phyloP scores from a whole-genome alignment of 768 basidiomycete genomes.

The Brasilioporus rufonigricans region DNA sequence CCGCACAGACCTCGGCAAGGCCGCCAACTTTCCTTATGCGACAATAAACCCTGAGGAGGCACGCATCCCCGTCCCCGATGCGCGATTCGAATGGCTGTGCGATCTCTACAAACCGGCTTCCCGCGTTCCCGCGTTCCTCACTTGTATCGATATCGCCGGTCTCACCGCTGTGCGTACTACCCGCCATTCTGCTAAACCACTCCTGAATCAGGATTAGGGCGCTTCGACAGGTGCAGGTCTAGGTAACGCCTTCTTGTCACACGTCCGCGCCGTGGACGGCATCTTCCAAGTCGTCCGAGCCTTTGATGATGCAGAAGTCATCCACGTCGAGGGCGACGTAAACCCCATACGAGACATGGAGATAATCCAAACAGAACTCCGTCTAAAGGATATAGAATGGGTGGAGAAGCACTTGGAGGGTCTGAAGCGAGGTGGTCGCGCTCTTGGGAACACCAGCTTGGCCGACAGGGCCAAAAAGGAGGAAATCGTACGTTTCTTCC shows the following conservation, averaged over 20 bases:
- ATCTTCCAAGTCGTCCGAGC: constrained; percentile 98
- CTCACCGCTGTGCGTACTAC: constrained; percentile 73
- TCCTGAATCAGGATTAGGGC: constrained; percentile 48
- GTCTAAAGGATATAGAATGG: constrained; percentile 99
- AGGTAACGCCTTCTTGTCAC: constrained; percentile 95
- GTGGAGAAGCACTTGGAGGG: constrained; percentile 85
- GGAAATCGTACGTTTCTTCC: constrained; percentile 71
- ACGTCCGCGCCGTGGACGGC: constrained; percentile 97
- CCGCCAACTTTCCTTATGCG: constrained; percentile 97
- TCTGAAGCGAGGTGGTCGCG: constrained; percentile 70
- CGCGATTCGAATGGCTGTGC: constrained; percentile 93
- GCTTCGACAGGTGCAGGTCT: constrained; percentile 98
- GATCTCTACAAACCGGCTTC: constrained; percentile 86
- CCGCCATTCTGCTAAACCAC: constrained; percentile 1
- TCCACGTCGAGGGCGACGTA: constrained; percentile 98
- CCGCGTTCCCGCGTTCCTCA: constrained; percentile 90
- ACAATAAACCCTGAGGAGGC: constrained; percentile 95
- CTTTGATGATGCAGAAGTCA: constrained; percentile 99
- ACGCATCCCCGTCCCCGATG: constrained; percentile 92
- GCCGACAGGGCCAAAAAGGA: constrained; percentile 96
- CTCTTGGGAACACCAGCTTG: constrained; percentile 71
- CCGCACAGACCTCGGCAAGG: constrained; percentile 76
- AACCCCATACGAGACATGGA: constrained; percentile 96
- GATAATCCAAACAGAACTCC: constrained; percentile 91
- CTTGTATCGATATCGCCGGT: constrained; percentile 98